Evolutionary conservation across 2,329 filamentous ascomycete genomes (phyloP).

Genomic region (Pseudocercospora fuligena): DNA sequence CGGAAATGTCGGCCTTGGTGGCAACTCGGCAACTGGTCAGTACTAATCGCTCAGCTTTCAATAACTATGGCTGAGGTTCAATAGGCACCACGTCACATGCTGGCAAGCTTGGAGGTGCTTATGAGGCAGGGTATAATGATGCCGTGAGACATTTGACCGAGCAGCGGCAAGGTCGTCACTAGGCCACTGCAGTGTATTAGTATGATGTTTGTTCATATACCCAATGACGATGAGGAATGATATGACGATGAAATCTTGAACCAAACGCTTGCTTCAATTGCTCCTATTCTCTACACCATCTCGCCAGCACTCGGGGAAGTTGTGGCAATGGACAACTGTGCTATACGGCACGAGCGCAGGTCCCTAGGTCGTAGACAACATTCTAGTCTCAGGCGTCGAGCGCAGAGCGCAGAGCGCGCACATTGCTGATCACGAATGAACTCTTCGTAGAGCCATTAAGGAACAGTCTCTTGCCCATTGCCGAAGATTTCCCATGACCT

Average conservation of each 20-base stretch:
- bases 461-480: too few species aligned
- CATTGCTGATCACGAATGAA: too few species aligned
- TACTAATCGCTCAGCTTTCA: neutral
- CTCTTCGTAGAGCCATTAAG: too few species aligned
- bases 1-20: conserved; percentile 9
- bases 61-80: neutral
- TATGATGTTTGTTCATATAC: neutral
- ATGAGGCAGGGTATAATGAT: conserved; percentile 19
- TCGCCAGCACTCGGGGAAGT: too few species aligned
- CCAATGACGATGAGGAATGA: neutral
- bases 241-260: neutral
- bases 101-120: conserved; percentile 13
- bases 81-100: neutral
- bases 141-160: conserved; percentile 11
- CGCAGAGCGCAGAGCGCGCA: too few species aligned
- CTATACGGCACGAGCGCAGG: too few species aligned
- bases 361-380: too few species aligned
- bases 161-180: neutral
- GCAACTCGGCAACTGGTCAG: conserved; percentile 1
- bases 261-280: neutral
- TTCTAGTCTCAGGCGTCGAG: too few species aligned
- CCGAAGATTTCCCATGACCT: too few species aligned
- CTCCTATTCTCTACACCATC: too few species aligned
- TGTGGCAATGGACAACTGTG: too few species aligned
- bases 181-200: neutral